Conservation (phyloP, 257 asterid genomes). For the Coffea eugenioides region DNA sequence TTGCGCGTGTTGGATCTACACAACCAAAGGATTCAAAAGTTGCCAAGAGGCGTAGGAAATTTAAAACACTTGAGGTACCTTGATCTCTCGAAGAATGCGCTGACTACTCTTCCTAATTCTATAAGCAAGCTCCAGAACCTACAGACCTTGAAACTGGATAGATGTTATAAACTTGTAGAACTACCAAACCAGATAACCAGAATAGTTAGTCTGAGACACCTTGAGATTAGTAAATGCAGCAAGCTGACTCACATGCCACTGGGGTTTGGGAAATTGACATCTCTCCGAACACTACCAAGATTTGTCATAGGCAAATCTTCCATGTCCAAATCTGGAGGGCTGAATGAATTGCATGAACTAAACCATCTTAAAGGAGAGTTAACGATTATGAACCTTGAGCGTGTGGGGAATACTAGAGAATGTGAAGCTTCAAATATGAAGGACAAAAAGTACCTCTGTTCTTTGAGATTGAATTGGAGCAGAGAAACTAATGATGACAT, state of each 20-base stretch:
- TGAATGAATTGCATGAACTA: conserved; percentile 15
- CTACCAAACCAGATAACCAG: conserved; percentile 12
- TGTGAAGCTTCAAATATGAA: conserved; percentile 7
- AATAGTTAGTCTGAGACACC: conserved; percentile 23
- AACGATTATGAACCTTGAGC: conserved; percentile 13
- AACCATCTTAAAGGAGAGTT: conserved; percentile 17
- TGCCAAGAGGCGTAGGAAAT: conserved; percentile 14
- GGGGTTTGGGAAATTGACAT: conserved; percentile 17
- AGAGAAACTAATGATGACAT: not conserved
- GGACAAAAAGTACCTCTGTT: conserved; percentile 23
- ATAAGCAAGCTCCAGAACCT: conserved; percentile 23
- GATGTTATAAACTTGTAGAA: conserved; percentile 8
- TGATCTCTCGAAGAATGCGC: not conserved
- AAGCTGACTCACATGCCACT: conserved; percentile 12
- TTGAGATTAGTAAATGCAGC: conserved; percentile 16
- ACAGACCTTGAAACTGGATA: conserved; percentile 24
- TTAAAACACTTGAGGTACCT: conserved; percentile 20
- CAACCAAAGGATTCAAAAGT: conserved; percentile 11
- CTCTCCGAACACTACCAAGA: conserved; percentile 12
- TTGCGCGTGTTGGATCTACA: conserved; percentile 19
- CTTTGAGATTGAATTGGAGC: conserved; percentile 20
- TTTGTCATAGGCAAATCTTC: conserved; percentile 15
- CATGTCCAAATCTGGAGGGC: conserved; percentile 13
- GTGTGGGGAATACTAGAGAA: not conserved
- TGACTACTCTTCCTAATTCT: conserved; percentile 11